Base-by-base conservation (phyloP, 208 protist genomes). In the Acanthamoeba healyi region DNA sequence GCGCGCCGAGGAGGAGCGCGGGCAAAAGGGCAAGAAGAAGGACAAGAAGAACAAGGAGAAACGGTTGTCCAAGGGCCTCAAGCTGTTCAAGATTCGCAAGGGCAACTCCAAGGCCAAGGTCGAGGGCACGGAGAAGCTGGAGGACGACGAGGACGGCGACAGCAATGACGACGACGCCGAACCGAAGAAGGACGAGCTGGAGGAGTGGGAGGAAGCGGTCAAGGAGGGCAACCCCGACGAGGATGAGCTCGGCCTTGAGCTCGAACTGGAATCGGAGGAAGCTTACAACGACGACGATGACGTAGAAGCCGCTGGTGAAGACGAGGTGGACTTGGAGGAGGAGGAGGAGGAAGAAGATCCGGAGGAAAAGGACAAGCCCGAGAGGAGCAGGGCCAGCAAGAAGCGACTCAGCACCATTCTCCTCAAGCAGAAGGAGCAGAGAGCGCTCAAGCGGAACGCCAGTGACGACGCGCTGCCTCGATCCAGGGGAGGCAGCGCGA, bases 371-470 rank as follows among this genome's bases (percentile, higher is more conserved):
- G 34, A 34, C 32, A 74, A 74, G 65, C 65, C 65, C 36, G 34
- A 74, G 65, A 42, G 65, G 34, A 42, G 7, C 65, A 74, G 42
- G 6, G 65, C n/a, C 29, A 74, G 22, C 65, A 74, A 74, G 32
- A 42, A 74, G 36, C 22, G 65, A 19, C 65, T 74, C 29, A 74
- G 65, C 36, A 40, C 34, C 29, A 32, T 74, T 32, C 6, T 74
- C 15, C 65, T 34, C 34, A 74, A 74, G 65, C 65, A 74, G 32
- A 74, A 74, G 32, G 65, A 74, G 65, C 65, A 74, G 65, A 74
- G 65, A n/a, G 34, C 34, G 65, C 65, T 74, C 34, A 74, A 74
- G 65, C 22, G 65, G 1, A 74, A 34, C 65, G 26, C 12, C 65
- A 74, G 65, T 32, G 65, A 42, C 65, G 65, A 74, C 34, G 26